Evolutionary conservation across 2,329 filamentous ascomycete species (phyloP).

Genomic region (Lachnum nothofagi): DNA sequence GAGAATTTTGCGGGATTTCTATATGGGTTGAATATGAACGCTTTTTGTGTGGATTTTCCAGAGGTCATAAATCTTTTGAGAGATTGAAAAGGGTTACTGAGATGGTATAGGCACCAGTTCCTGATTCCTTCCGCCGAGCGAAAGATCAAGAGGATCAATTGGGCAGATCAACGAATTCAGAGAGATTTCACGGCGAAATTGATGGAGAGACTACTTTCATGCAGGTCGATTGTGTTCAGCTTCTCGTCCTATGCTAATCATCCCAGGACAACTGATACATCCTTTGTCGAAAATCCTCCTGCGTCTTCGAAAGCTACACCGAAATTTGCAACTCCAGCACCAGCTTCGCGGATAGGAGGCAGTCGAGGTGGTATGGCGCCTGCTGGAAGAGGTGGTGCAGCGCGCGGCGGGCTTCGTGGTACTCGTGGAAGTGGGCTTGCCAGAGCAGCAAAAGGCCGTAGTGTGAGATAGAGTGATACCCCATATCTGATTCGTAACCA

Average conservation of each 20-base stretch:
- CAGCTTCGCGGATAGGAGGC: slow-evolving; percentile 27
- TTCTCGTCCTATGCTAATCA: slow-evolving; percentile 11
- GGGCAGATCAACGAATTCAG: slow-evolving; percentile 36
- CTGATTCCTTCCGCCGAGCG: slow-evolving; percentile 72
- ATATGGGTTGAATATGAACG: slow-evolving; percentile 97
- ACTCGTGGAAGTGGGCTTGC: slow-evolving; percentile 33
- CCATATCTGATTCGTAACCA: slow-evolving; percentile 8
- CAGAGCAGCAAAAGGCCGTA: slow-evolving; percentile 30
- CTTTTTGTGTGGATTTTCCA: slow-evolving; percentile 95
- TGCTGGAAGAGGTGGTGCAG: slow-evolving; percentile 29
- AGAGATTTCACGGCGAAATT: slow-evolving; percentile 35
- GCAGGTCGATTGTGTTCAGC: slow-evolving; percentile 41
- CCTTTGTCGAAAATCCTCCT: slow-evolving; percentile 80
- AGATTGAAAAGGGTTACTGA: background rate
- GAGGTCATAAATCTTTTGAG: slow-evolving; percentile 56
- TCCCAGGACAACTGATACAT: slow-evolving; percentile 78
- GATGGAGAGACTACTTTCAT: slow-evolving; percentile 79
- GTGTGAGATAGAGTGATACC: slow-evolving; percentile 25
- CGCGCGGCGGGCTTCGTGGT: slow-evolving; percentile 30
- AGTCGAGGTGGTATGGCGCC: slow-evolving; percentile 23
- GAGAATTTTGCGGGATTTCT: slow-evolving; percentile 95
- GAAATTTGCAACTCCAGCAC: slow-evolving; percentile 34
- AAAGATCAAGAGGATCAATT: slow-evolving; percentile 52
- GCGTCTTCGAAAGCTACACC: slow-evolving; percentile 47
- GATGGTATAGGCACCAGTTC: slow-evolving; percentile 62